A percentile compares a stretch with the other conserved stretches of the same genome.
These are phyloP conservation scores for Cladophialophora immunda DNA, from an alignment of 2,329 filamentous ascomycete genomes.

Conservation along the genomic window DNA sequence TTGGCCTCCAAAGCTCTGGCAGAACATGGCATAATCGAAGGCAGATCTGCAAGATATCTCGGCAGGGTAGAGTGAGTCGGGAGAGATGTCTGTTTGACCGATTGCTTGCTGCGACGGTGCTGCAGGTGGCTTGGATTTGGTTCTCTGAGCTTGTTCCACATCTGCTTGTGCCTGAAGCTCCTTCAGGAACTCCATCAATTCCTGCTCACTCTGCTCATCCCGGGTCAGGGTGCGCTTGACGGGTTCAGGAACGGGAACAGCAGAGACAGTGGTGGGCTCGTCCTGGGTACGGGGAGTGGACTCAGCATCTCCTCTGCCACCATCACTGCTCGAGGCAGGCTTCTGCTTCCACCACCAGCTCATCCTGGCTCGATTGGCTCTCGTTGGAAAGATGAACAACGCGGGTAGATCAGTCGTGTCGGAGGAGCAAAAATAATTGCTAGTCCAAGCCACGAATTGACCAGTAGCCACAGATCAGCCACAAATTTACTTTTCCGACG, in stretches of 20 bases:
- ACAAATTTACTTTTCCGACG: constrained; percentile 16
- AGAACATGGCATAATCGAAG: constrained; percentile 95
- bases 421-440: not conserved
- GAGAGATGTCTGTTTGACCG: constrained; percentile 53
- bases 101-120: constrained; percentile 35
- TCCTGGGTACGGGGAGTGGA: not conserved
- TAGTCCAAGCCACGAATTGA: constrained; percentile 13
- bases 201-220: constrained; percentile 61
- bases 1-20: constrained; percentile 85
- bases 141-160: constrained; percentile 23
- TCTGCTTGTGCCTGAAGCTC: constrained; percentile 52
- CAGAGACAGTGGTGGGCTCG: constrained; percentile 27
- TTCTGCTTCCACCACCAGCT: constrained; percentile 57
- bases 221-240: constrained; percentile 47
- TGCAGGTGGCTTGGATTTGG: constrained; percentile 17
- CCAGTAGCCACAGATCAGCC: constrained; percentile 17
- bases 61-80: constrained; percentile 77
- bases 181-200: constrained; percentile 63
- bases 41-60: constrained; percentile 88
- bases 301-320: constrained; percentile 11
- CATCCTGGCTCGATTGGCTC: constrained; percentile 45
- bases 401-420: not conserved
- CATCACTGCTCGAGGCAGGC: constrained; percentile 35
- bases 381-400: not conserved
- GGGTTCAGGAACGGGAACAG: constrained; percentile 33